Base-by-base conservation (phyloP, 192 early-diverging fungal genomes). In the Haplosporangium gracile region DNA sequence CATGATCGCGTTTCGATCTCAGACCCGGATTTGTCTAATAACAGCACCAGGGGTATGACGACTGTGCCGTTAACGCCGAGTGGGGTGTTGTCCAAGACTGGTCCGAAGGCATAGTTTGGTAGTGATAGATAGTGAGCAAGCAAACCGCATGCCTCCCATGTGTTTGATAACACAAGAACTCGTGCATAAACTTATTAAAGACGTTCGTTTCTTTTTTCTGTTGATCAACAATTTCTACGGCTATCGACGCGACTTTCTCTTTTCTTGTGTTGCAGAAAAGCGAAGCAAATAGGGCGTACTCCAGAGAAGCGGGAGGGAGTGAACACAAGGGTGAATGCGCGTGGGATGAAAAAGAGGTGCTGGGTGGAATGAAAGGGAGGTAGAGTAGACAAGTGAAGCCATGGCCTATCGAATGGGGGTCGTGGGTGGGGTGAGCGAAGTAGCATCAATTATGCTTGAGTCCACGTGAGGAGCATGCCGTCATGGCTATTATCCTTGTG, bases 1-100 rank as follows among this genome's bases (percentile, higher is more conserved):
- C 84, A 81, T 70, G 79, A 86, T 45, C 47, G 75, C 8, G 57
- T 86, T 68, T 51, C 84, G 9, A 70, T 80, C 8, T 32, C 38
- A 10, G 45, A 71, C 42, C 8, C 68, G 11, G 32, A n/a, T 18
- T 24, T 29, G n/a, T 11, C 26, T 32, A 32, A 3, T 32, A 9
- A 22, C 5, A 32, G 45, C 51, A 8, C 5, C 1, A 51, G 11
- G 32, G 26, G 22, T 13, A 29, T 40, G 22, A 10, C 5, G 43
- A 7, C 40, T 1, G 11, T 40, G 16, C 79, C 80, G 2, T 51
- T 72, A 32, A 47, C 51, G 13, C 70, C 74, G 2, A 34, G 65
- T 39, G 74, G 76, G n/a, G 24, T 68, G 38, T 38, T 75, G 16
- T 71, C 51, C 36, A 81, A 43, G 13, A 60, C 65, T 18, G 49